Base-by-base conservation (phyloP, 768 basidiomycete genomes). In the Paxillus ammoniavirescens region DNA sequence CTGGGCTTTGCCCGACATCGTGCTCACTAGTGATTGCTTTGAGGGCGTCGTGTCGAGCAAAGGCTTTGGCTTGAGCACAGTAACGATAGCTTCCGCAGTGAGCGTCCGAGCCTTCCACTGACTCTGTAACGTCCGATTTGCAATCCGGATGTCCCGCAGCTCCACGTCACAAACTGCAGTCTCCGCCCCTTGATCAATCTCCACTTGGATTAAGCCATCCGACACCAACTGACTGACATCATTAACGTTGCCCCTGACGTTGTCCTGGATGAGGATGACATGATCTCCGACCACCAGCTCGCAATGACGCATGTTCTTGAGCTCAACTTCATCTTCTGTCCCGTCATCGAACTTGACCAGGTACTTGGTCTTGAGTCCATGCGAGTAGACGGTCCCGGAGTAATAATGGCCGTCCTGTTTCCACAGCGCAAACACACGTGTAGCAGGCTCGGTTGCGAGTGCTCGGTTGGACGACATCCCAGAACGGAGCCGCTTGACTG, bases 401-500 rank as follows among this genome's bases (percentile, higher is more conserved):
- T 83, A 87, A 69, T 77, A 92, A 59, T 77, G 76, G 4, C 76
- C 78, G 46, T 83, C 82, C 42, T 71, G 68, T 56, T 74, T 80
- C 87, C 87, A 89, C 10, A 85, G 63, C 8, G 86, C 88, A 59
- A 87, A 83, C n/a, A 91, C 84, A 5, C 81, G 80, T 12, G 84
- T 86, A 18, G 78, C 72, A 6, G 57, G 52, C 37, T 62, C 60
- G 30, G 36, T 42, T 14, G 57, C 33, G 31, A 47, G 38, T 17
- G 50, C 56, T 36, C 61, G 63, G 9, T 46, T 50, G 33, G 70
- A 65, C 13, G 69, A 68, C 15, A 59, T 30, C n/a, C 63, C 70
- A 26, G 77, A 77, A 43, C 77, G 75, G 38, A 76, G 53, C 28
- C 72, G 73, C 60, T 75, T 78, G 15, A 61, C 63, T 48, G 72